Evolutionary conservation across 2,329 filamentous ascomycete genomes (phyloP).

Genomic region (Fusarium sp.): DNA sequence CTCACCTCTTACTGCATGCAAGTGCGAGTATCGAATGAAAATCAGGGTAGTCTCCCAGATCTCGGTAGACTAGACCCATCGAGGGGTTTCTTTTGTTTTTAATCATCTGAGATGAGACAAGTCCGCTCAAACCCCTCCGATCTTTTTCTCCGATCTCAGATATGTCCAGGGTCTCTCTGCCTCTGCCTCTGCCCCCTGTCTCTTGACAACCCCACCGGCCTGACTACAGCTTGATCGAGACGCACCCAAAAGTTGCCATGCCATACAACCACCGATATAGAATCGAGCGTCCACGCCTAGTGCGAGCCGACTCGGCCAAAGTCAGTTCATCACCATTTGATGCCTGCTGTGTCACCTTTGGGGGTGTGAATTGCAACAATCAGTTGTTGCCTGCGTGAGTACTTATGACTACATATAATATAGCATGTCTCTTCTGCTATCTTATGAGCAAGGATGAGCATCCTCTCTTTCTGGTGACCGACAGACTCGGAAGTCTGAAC

Average conservation of each 20-base stretch:
- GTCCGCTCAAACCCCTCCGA: constrained; percentile 5
- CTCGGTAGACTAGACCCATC: constrained; percentile 6
- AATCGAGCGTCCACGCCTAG: not conserved
- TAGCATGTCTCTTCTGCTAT: not conserved
- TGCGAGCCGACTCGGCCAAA: constrained; percentile 1
- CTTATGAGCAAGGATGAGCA: constrained; percentile 1
- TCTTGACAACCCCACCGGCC: constrained; percentile 4
- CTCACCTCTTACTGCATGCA: not conserved
- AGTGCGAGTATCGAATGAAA: constrained; percentile 4
- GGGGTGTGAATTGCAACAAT: not conserved
- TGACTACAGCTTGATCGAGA: constrained; percentile 9
- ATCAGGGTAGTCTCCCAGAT: not conserved
- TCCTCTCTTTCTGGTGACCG: not conserved
- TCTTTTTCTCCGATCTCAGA: constrained; percentile 32
- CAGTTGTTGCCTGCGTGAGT: not conserved
- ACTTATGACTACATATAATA: not conserved
- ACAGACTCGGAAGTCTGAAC: constrained; percentile 1
- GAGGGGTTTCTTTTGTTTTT: not conserved
- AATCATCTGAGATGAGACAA: constrained; percentile 14
- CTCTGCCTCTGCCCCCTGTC: too few relatives aligned
- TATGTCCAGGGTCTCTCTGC: not conserved
- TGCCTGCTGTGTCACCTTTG: not conserved
- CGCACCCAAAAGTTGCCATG: not conserved
- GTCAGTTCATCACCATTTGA: constrained; percentile 9
- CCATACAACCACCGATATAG: constrained; percentile 1